Conservation (phyloP, 2,329 filamentous ascomycete genomes). For the Alternaria novae-zelandiae region DNA sequence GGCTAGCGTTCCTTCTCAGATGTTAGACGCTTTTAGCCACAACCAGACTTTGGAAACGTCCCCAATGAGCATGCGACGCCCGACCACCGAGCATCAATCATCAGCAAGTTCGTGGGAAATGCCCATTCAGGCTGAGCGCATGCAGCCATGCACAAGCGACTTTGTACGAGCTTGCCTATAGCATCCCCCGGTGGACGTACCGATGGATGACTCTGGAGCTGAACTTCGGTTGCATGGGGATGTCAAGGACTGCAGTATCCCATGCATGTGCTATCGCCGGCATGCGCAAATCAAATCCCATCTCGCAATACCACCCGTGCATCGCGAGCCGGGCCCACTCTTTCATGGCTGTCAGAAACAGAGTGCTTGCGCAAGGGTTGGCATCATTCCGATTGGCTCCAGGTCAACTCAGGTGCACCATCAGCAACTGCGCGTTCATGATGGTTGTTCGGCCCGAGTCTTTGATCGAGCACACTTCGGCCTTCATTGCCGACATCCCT, state of each 20-base stretch:
- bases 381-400: not conserved
- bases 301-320: not conserved
- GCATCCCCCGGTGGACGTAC: not conserved
- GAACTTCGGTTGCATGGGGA: not conserved
- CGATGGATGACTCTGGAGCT: not conserved
- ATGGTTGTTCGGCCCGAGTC: not conserved
- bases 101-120: not conserved
- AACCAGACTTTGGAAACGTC: not conserved
- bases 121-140: not conserved
- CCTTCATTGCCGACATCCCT: not conserved
- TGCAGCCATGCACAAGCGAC: not conserved
- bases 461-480: not conserved
- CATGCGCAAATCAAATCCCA: slow-evolving; percentile 4
- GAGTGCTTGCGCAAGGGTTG: not conserved
- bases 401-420: not conserved
- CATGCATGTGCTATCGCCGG: not conserved
- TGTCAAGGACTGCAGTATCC: not conserved
- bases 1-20: not conserved
- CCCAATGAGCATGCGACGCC: slow-evolving; percentile 1
- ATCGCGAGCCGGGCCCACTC: not conserved
- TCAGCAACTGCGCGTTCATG: not conserved
- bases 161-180: not conserved
- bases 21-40: not conserved
- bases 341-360: not conserved
- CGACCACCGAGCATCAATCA: not conserved